Evolutionary conservation across 352 stramenopile genomes (phyloP).

Genomic region (Phytopythium montanum): DNA sequence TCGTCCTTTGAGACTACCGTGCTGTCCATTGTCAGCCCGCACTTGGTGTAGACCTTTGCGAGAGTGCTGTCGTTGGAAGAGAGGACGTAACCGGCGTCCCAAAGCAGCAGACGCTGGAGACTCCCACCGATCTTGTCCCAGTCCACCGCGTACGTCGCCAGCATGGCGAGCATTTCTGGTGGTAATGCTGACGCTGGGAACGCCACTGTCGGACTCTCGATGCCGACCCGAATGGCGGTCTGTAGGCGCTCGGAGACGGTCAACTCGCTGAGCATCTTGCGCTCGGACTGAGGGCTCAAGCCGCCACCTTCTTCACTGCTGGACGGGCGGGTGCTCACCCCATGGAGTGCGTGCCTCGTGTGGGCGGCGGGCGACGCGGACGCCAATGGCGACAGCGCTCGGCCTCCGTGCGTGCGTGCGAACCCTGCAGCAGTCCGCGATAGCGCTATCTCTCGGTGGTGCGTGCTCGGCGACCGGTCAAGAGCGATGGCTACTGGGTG

Average conservation of each 20-base stretch:
- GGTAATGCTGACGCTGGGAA: slow-evolving; percentile 19
- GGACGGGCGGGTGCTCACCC: not conserved
- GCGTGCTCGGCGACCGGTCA: not conserved
- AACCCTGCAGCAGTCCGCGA: not conserved
- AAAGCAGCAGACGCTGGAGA: slow-evolving; percentile 54
- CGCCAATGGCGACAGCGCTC: not conserved
- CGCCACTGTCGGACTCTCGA: slow-evolving; percentile 23
- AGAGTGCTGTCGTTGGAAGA: slow-evolving; percentile 10
- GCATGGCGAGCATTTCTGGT: slow-evolving; percentile 23
- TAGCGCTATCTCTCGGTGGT: not conserved
- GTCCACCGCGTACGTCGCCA: slow-evolving; percentile 16
- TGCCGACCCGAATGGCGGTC: slow-evolving; percentile 20
- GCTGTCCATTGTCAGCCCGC: slow-evolving; percentile 43
- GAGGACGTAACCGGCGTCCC: slow-evolving; percentile 41
- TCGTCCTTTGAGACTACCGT: slow-evolving; percentile 22
- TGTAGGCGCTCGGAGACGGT: slow-evolving; percentile 26
- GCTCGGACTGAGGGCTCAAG: not conserved
- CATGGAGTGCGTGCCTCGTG: not conserved
- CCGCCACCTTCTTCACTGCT: not conserved
- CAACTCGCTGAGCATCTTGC: slow-evolving; percentile 10
- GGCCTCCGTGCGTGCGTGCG: too few species aligned
- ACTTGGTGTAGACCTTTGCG: slow-evolving; percentile 24
- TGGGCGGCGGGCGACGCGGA: too few species aligned
- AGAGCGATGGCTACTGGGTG: not conserved
- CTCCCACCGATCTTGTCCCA: slow-evolving; percentile 40